Percentiles rank a stretch among this genome's conserved stretches.
phyloP scores from a whole-genome alignment of 2,329 filamentous ascomycete genomes.

The Fusarium irregulare region DNA sequence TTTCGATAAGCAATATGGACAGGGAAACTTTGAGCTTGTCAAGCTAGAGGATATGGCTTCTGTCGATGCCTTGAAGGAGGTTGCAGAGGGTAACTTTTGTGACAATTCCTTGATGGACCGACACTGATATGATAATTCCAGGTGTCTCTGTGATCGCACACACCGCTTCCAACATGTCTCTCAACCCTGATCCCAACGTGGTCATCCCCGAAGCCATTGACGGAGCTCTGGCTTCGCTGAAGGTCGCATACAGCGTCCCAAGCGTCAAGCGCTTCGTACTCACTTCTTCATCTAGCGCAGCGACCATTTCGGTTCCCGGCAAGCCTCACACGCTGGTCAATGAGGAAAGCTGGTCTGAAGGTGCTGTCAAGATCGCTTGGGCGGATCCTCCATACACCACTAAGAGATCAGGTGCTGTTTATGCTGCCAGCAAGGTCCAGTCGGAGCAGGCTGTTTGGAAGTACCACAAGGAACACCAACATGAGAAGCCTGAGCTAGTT shows the following conservation, averaged over 20 bases:
- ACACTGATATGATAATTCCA: neutral
- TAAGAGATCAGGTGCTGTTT: conserved; percentile 46
- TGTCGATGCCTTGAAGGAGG: conserved; percentile 44
- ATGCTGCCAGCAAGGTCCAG: conserved; percentile 54
- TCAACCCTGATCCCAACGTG: conserved; percentile 52
- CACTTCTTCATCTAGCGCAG: conserved; percentile 32
- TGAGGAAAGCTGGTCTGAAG: conserved; percentile 50
- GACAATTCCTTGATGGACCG: rapidly evolving
- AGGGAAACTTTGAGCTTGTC: conserved; percentile 50
- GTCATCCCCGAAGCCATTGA: conserved; percentile 53
- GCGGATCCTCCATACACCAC: conserved; percentile 50
- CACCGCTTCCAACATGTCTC: conserved; percentile 51
- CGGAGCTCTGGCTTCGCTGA: conserved; percentile 47
- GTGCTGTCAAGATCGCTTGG: conserved; percentile 50
- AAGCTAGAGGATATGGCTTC: conserved; percentile 51
- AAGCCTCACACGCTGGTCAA: conserved; percentile 5
- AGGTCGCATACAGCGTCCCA: conserved; percentile 50
- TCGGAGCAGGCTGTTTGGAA: conserved; percentile 55
- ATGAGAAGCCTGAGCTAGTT: conserved; percentile 43
- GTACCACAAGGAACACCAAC: conserved; percentile 42
- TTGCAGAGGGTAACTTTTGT: conserved; percentile 37
- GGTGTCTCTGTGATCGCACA: conserved; percentile 51
- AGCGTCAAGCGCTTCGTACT: conserved; percentile 55
- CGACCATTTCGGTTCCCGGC: neutral
- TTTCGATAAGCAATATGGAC: conserved; percentile 50